phyloP scores from a whole-genome alignment of 176 grass and related monocot genomes.

The Aechmea fasciata region DNA sequence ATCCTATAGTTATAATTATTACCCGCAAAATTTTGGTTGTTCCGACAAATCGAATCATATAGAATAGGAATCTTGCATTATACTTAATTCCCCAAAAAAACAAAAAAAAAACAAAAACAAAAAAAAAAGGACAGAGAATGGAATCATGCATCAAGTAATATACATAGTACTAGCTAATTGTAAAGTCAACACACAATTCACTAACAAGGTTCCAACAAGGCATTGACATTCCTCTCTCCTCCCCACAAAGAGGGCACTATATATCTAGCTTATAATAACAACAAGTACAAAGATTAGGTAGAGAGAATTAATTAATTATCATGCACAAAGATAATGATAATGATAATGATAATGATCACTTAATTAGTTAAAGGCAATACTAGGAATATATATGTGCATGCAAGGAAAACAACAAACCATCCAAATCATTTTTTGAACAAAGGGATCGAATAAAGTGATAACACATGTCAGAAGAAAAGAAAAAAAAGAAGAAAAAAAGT shows the following conservation, averaged over 20 bases:
- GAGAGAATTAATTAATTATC: conserved; percentile 4
- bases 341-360: conserved; percentile 4
- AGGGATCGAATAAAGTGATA: conserved; percentile 46
- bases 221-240: conserved; percentile 25
- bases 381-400: conserved; percentile 94
- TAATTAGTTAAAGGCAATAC: conserved; percentile 47
- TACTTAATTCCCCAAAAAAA: too few relatives aligned
- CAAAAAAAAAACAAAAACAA: neutral
- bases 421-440: conserved; percentile 32
- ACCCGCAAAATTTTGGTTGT: too few relatives aligned
- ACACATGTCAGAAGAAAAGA: too few relatives aligned
- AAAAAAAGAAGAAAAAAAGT: conserved; percentile 16
- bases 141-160: neutral
- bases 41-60: too few relatives aligned
- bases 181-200: neutral
- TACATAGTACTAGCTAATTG: neutral
- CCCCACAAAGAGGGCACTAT: neutral
- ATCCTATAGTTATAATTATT: too few relatives aligned
- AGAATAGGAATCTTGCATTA: too few relatives aligned
- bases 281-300: conserved; percentile 9
- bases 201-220: conserved; percentile 11
- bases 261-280: too few relatives aligned
- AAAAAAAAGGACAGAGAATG: neutral
- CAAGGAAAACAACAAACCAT: conserved; percentile 27
- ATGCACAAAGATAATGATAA: conserved; percentile 10